A percentile compares a stretch with the other conserved stretches of the same genome.
These are phyloP conservation scores for Arthrobotrys iridis DNA, from an alignment of 2,329 filamentous ascomycete species.

Conservation along the genomic window DNA sequence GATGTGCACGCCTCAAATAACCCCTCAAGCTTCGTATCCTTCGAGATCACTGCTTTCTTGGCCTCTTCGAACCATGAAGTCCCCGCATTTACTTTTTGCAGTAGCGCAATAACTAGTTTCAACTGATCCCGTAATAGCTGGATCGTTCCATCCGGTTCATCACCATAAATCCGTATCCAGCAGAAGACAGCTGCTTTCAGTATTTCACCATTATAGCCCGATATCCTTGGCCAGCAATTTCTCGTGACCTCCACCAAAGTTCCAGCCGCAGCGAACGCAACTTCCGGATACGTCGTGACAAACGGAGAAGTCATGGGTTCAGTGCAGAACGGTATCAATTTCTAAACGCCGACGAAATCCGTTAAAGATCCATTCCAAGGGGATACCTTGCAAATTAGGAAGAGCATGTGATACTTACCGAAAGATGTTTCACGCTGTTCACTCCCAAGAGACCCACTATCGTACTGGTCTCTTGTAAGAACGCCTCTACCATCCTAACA, in stretches of 20 bases:
- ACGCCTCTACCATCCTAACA: slow-evolving; percentile 44
- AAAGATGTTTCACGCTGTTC: slow-evolving; percentile 55
- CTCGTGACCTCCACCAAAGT: slow-evolving; percentile 46
- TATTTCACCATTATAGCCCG: slow-evolving; percentile 52
- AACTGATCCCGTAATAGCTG: slow-evolving; percentile 21
- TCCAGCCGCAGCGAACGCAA: slow-evolving; percentile 31
- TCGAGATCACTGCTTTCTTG: neutral
- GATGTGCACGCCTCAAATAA: slow-evolving; percentile 13
- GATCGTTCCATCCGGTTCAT: slow-evolving; percentile 20
- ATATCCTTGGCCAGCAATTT: slow-evolving; percentile 55
- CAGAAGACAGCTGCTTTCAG: slow-evolving; percentile 55
- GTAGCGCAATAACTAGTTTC: slow-evolving; percentile 28
- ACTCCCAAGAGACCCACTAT: slow-evolving; percentile 51
- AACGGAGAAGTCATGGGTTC: slow-evolving; percentile 56
- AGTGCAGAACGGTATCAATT: slow-evolving; percentile 52
- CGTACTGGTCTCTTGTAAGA: slow-evolving; percentile 29
- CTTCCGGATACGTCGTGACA: slow-evolving; percentile 33
- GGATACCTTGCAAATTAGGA: neutral
- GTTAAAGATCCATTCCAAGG: neutral
- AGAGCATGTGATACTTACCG: slow-evolving; percentile 28
- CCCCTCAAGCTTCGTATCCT: slow-evolving; percentile 13
- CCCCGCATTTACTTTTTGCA: slow-evolving; percentile 14
- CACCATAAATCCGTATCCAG: slow-evolving; percentile 52
- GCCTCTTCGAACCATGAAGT: slow-evolving; percentile 27
- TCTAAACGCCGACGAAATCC: slow-evolving; percentile 13